Base-by-base conservation (phyloP, 441 rosid species). In the Capsella rubella region DNA sequence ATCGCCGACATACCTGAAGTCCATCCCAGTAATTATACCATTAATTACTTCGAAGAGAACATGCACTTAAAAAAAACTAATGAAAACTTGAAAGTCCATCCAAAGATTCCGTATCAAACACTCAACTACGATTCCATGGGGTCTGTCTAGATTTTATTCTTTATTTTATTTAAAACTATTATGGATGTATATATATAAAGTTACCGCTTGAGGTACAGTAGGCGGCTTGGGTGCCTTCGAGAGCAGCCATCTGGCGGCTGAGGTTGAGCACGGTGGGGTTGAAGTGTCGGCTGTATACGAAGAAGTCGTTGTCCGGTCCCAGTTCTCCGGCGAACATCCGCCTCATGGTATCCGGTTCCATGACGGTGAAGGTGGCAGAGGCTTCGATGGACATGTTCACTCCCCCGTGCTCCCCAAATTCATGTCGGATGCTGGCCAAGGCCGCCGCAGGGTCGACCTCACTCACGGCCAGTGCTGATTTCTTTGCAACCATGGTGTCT, bases 331-430 rank as follows among this genome's bases (percentile, higher is more conserved):
- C 0, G 78, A 95, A 92, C 92, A 95, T 86, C 28, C 91, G 89
- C 52, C 90, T 80, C 98, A 95, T 89, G 55, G 96, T 95, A 27
- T 92, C 99, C 0, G 99, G 97, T 74, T 94, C 97, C 99, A 94
- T 94, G 72, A 92, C 97, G 47, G 99, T 94, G 89, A 94, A 94
- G 59, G 97, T 89, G 59, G 94, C 97, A n/a, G 99, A 94, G 52
- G 99, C 99, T 76, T 94, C 99, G 65, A 95, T 95, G 3, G 99
- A 92, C 97, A 92, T 95, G 81, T 95, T 95, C 35, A 92, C 97
- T 29, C 97, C 99, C 29, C 99, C 97, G 57, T 95, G 97, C 71
- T 95, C 97, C 7, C 97, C 99, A 55, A 95, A 95, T 78, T 92
- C 97, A 70, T 92, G 97, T 32, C 99, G 86, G 11, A 83, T 82